These are phyloP conservation scores for Kwoniella mangroviensis DNA, from an alignment of 768 basidiomycete species.

Conservation along the genomic window DNA sequence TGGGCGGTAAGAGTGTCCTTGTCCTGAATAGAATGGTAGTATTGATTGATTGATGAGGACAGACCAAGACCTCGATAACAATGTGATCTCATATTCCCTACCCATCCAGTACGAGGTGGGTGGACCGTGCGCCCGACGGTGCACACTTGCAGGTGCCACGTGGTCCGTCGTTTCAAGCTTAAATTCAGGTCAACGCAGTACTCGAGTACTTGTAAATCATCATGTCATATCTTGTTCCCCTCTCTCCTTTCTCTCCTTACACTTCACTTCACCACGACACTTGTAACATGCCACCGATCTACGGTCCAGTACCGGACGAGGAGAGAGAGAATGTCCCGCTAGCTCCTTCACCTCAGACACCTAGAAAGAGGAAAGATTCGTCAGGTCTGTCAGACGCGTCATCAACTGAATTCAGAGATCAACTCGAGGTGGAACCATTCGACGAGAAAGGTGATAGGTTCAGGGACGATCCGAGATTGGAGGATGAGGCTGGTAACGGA, in stretches of 20 bases:
- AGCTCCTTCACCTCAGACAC: not conserved
- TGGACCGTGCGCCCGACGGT: no score
- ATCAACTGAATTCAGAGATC: slow-evolving; percentile 45
- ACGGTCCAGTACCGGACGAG: slow-evolving; percentile 18
- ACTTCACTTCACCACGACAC: not conserved
- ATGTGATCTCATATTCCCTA: no score
- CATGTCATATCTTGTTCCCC: not conserved
- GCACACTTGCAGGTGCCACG: no score
- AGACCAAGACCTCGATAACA: no score
- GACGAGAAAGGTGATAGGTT: slow-evolving; percentile 47
- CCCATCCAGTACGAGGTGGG: no score
- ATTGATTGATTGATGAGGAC: no score
- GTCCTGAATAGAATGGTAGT: no score
- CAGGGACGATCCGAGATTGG: slow-evolving; percentile 47
- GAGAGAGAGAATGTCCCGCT: slow-evolving; percentile 15
- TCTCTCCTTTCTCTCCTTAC: not conserved
- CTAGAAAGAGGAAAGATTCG: not conserved
- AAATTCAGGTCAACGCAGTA: no score
- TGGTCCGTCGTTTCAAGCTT: no score
- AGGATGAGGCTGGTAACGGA: slow-evolving; percentile 34
- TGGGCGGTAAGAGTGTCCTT: no score
- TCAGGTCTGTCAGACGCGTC: slow-evolving; percentile 39
- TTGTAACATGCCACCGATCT: slow-evolving; percentile 20
- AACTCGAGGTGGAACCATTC: slow-evolving; percentile 49
- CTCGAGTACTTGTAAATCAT: no score